Percentiles rank a stretch among this genome's conserved stretches.
phyloP scores from a whole-genome alignment of 352 stramenopile genomes.

The Phytopythium cucurbitacearum region DNA sequence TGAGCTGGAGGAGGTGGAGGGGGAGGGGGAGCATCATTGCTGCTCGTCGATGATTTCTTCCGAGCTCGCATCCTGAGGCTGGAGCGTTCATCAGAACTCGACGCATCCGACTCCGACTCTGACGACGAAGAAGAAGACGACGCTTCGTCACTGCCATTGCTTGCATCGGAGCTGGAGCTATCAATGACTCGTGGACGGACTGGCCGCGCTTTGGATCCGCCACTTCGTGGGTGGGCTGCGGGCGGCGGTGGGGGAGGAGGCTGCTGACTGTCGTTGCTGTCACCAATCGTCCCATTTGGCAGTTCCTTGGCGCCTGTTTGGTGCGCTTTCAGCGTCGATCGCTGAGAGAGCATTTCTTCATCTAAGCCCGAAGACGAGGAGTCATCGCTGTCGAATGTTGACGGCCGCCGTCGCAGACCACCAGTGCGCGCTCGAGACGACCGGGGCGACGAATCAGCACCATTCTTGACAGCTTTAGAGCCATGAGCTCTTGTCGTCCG shows the following conservation, averaged over 20 bases:
- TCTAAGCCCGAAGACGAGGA: too few relatives aligned
- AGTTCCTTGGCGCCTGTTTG: too few relatives aligned
- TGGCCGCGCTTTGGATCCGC: constrained; percentile 15
- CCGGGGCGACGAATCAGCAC: too few relatives aligned
- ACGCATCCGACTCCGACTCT: constrained; percentile 34
- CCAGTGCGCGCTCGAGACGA: too few relatives aligned
- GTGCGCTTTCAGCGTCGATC: too few relatives aligned
- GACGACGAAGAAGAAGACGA: constrained; percentile 33
- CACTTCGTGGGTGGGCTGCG: constrained; percentile 7
- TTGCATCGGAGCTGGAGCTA: constrained; percentile 64
- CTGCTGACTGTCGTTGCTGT: too few relatives aligned
- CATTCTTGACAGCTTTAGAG: too few relatives aligned
- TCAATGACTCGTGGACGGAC: constrained; percentile 45
- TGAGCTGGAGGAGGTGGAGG: constrained; percentile 8
- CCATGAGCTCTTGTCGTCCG: constrained; percentile 8
- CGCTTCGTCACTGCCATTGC: constrained; percentile 14
- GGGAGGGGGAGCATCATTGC: constrained; percentile 10
- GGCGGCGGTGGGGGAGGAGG: constrained; percentile 24
- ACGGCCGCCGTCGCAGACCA: too few relatives aligned
- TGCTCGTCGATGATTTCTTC: too few relatives aligned
- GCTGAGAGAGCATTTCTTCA: too few relatives aligned
- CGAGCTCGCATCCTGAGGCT: constrained; percentile 1
- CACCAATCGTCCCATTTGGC: too few relatives aligned
- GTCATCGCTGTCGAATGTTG: too few relatives aligned
- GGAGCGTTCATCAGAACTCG: constrained; percentile 15